A percentile compares a stretch with the other conserved stretches of the same genome.
These are phyloP conservation scores for Drechslerella dactyloides DNA, from an alignment of 2,329 filamentous ascomycete species.

Conservation along the genomic window DNA sequence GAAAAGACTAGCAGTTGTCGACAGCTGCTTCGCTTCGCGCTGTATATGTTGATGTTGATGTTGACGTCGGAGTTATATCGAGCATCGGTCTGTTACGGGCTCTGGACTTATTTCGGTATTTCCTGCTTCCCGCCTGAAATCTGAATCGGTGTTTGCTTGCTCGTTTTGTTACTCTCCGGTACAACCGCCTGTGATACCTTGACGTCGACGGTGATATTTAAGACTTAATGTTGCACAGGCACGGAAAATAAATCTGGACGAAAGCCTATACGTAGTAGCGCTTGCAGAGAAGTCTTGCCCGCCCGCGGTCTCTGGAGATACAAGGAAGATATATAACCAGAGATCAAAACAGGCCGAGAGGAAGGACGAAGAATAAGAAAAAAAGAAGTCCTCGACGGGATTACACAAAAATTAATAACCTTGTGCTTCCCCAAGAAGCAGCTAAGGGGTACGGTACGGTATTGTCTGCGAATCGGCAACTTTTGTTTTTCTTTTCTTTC, in stretches of 20 bases:
- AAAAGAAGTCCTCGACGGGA: slow-evolving; percentile 12
- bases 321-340: slow-evolving; percentile 3
- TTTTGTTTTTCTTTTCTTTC: slow-evolving; percentile 39
- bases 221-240: slow-evolving; percentile 26
- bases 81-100: neutral
- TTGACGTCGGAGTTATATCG: slow-evolving; percentile 4
- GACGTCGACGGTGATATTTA: slow-evolving; percentile 47
- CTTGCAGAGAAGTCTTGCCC: slow-evolving; percentile 18
- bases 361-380: slow-evolving; percentile 31
- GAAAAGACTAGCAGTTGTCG: neutral
- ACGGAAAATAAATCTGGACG: slow-evolving; percentile 10
- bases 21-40: neutral
- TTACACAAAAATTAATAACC: slow-evolving; percentile 42
- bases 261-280: slow-evolving; percentile 7
- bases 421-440: slow-evolving; percentile 44
- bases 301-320: slow-evolving; percentile 36
- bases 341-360: slow-evolving; percentile 3
- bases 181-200: slow-evolving; percentile 47
- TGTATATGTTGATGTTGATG: slow-evolving; percentile 11
- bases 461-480: no score
- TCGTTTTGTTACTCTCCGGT: slow-evolving; percentile 18
- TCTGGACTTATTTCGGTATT: neutral
- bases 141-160: slow-evolving; percentile 5
- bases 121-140: neutral
- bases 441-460: slow-evolving; percentile 41